phyloP scores from a whole-genome alignment of 2,329 filamentous ascomycete species.

The Didymella pinodella region DNA sequence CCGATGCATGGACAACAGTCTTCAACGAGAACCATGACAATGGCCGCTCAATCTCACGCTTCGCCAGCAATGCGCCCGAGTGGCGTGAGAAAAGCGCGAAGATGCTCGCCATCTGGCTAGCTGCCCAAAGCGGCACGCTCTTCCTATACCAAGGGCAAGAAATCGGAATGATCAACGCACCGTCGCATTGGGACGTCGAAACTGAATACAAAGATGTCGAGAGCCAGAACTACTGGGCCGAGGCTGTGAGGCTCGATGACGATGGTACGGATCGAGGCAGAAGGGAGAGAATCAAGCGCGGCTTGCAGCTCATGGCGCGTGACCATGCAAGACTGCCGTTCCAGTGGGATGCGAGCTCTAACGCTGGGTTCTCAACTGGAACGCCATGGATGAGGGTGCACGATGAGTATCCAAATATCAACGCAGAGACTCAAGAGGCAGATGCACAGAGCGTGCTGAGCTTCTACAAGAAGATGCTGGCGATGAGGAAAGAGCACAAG shows the following conservation, averaged over 20 bases:
- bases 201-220: conserved; percentile 72
- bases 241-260: conserved; percentile 34
- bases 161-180: conserved; percentile 66
- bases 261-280: conserved; percentile 44
- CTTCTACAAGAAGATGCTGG: conserved; percentile 69
- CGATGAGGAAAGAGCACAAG: conserved; percentile 65
- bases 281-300: conserved; percentile 49
- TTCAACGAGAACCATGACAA: conserved; percentile 73
- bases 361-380: conserved; percentile 70
- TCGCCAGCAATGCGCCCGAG: conserved; percentile 57
- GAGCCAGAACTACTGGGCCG: conserved; percentile 53
- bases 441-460: conserved; percentile 63
- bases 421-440: conserved; percentile 64
- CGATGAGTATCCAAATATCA: conserved; percentile 65
- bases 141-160: conserved; percentile 70
- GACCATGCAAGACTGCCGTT: conserved; percentile 77
- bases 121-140: conserved; percentile 61
- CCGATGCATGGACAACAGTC: conserved; percentile 62
- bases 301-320: conserved; percentile 67
- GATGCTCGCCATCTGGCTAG: conserved; percentile 62
- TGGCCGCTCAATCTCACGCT: conserved; percentile 63
- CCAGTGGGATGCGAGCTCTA: conserved; percentile 69
- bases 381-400: conserved; percentile 77
- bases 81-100: conserved; percentile 59
- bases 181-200: conserved; percentile 58